Evolutionary conservation across 495 filamentous ascomycete species (phyloP), one percentile per base, ranked within the genome.

Genomic region (Opeltia flavorubescens): DNA sequence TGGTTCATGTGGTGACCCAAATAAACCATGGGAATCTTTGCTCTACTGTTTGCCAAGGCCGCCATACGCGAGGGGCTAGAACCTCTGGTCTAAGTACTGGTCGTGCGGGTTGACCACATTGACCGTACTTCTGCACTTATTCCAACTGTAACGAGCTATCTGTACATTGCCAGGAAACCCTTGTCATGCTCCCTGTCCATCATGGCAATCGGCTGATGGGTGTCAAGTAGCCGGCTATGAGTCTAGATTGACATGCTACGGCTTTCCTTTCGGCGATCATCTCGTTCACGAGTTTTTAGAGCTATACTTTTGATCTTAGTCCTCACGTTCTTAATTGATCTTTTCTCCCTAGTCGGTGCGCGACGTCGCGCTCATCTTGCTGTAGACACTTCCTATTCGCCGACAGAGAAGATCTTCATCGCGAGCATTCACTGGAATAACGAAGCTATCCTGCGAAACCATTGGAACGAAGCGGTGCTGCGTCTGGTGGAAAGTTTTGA

Each of bases 391-490:
- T 21, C 38, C 42, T n/a, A 43, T 26, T 42, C 47, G 4, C 45
- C 28, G 5, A 33, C 24, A 6, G 50, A 72, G 48, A 69, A 70
- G 2, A 69, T 86, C 44, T 86, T 68, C 61, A 80, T 86, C 44
- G 74, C 81, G 2, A 76, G 72, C 52, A 63, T 76, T 44, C 79
- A 83, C 51, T 84, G 82, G 76, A 86, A 84, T 61, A 80, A 77
- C 52, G 83, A 77, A 46, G 39, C 55, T 17, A 70, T 85, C 25
- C 64, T 88, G 8, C 67, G 75, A 3, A 66, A 59, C 8, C 66
- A 75, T 50, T 86, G 81, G 81, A 81, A 69, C 56, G 53, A 64
- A 23, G 76, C 73, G 1, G 61, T 86, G 5, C 15, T 81, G 1
- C 62, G 71, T 1, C 65, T 87, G 29, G 67, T 72, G 20, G 54